Conservation (phyloP, 768 basidiomycete genomes). For the Leccinum obscurum region DNA sequence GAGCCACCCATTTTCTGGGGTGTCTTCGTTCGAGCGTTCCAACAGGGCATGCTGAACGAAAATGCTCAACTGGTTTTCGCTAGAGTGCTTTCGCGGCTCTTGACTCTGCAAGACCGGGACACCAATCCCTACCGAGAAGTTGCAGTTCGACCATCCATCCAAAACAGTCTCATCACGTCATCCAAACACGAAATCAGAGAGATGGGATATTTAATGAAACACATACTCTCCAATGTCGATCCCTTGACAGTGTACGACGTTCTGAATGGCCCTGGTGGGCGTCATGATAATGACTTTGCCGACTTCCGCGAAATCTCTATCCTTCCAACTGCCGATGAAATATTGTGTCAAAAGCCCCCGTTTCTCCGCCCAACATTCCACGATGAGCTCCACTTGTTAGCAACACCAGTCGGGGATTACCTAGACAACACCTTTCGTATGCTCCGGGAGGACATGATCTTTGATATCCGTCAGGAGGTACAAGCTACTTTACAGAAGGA, state of each 20-base stretch:
- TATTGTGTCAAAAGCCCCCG: conserved; percentile 43
- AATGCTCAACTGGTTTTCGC: conserved; percentile 42
- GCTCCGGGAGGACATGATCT: conserved; percentile 62
- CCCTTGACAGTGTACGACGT: conserved; percentile 17
- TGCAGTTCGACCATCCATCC: conserved; percentile 31
- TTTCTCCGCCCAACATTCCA: conserved; percentile 47
- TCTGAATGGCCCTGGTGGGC: conserved; percentile 50
- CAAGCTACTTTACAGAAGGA: conserved; percentile 40
- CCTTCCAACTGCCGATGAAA: conserved; percentile 62
- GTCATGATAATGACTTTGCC: conserved; percentile 67
- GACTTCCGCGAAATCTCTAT: conserved; percentile 60
- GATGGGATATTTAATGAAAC: conserved; percentile 42
- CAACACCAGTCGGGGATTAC: conserved; percentile 41
- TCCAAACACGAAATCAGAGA: conserved; percentile 27
- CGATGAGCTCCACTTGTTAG: conserved; percentile 19
- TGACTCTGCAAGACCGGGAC: conserved; percentile 36
- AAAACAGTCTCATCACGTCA: conserved; percentile 26
- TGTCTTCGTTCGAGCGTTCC: conserved; percentile 35
- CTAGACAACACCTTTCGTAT: conserved; percentile 68
- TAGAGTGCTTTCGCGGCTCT: conserved; percentile 49
- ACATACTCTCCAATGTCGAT: conserved; percentile 31
- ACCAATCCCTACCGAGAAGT: conserved; percentile 40
- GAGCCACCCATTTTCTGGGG: conserved; percentile 55
- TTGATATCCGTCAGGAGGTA: conserved; percentile 55
- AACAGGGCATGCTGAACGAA: conserved; percentile 32